Conservation (phyloP, 805 yeast genomes). For the Torulaspora delbrueckii region DNA sequence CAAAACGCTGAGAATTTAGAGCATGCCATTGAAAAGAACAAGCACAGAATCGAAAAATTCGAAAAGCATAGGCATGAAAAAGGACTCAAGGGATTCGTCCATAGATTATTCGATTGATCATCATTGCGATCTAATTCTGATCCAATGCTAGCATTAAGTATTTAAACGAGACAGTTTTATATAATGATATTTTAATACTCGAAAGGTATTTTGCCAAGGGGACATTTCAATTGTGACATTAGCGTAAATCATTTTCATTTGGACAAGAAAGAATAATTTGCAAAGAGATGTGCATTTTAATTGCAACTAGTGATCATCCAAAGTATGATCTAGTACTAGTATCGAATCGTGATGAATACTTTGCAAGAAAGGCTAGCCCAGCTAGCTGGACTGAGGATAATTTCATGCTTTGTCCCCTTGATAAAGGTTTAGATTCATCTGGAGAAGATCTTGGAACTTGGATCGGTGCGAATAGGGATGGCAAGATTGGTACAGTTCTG, state of each 20-base stretch:
- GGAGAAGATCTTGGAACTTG: conserved; percentile 67
- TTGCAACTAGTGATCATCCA: conserved; percentile 63
- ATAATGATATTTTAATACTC: not conserved
- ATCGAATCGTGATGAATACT: conserved; percentile 85
- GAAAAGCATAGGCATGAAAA: conserved; percentile 21
- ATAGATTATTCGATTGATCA: conserved; percentile 20
- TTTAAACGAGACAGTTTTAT: not conserved
- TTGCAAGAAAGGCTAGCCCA: conserved; percentile 63
- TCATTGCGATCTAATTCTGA: not conserved
- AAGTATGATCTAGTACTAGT: conserved; percentile 69
- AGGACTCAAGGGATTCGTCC: conserved; percentile 25
- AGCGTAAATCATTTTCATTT: not conserved
- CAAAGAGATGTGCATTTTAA: conserved; percentile 68
- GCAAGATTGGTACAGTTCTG: conserved; percentile 66
- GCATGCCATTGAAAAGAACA: conserved; percentile 33
- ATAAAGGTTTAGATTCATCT: conserved; percentile 43
- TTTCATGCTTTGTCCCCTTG: conserved; percentile 60
- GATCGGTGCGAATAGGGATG: conserved; percentile 65
- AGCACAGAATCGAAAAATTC: conserved; percentile 28
- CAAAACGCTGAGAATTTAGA: conserved; percentile 25
- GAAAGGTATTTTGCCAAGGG: not conserved
- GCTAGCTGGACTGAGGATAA: conserved; percentile 40
- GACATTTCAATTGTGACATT: not conserved
- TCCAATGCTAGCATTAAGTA: not conserved
- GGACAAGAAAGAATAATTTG: not conserved